Base-by-base conservation (phyloP, 495 filamentous ascomycete genomes). In the Hyaloscypha finlandica region DNA sequence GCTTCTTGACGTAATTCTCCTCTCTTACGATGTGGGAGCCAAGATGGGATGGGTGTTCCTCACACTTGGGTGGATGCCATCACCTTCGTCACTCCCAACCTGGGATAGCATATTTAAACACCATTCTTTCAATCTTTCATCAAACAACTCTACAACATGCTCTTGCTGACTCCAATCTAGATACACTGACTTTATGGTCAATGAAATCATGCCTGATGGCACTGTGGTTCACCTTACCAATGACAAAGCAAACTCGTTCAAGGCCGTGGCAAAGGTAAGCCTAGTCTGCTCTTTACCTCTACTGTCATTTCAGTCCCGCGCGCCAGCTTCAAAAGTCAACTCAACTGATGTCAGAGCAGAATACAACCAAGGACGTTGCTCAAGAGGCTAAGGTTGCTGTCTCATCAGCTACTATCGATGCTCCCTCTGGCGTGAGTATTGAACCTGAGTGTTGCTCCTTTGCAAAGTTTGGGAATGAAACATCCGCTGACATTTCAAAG, bases 151-250 rank as follows among this genome's bases (percentile, higher is more conserved):
- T 48, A 16, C 16, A 16, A 48, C 42, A 48, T 11, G 42, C 42
- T 4, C n/a, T 35, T 52, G 6, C 61, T 70, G 66, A 63, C 59
- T 20, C 55, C 6, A 1, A 16, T 56, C 31, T 67, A 95, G 92
- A 70, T 99, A 93, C 77, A 96, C 94, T 16, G 95, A 99, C 75
- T 99, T 99, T 76, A 79, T 94, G 58, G 95, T 99, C 64, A 92
- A 97, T 75, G 95, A 99, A 79, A 95, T 99, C 69, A 76, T 84
- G 16, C 89, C 88, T 12, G 84, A 88, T 74, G 94, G 93, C 14
- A 79, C 87, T 58, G 94, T 97, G 3, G 72, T 94, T 53, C 93
- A 97, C 76, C 83, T 99, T 54, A 74, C 78, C 65, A 78, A 80
- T 78, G 71, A 70, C 57, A 61, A 64, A 85, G 55, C 74, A 77